Base-by-base conservation (phyloP, 1,284 basidiomycete genomes). In the Cystobasidiaceae sp. region DNA sequence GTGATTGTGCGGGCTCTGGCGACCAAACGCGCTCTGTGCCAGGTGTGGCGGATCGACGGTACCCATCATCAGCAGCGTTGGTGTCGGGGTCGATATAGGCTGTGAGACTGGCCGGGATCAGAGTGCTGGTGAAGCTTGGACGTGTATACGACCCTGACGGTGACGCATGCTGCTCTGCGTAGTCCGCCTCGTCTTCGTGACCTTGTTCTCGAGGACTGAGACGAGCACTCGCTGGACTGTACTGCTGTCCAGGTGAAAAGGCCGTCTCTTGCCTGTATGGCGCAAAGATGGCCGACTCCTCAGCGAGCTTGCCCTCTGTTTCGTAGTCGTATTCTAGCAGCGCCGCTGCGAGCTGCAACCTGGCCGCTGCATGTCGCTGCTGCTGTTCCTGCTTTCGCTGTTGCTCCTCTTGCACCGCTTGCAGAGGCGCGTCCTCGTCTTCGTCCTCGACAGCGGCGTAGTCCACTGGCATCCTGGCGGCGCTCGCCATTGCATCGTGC, bases 241-340 rank as follows among this genome's bases (percentile, higher is more conserved):
- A 23, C 11, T 17, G 17, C 8, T 55, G 33, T 17, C 25, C 61
- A 34, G 46, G 41, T 13, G 13, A 11, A 39, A 39, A 39, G 37
- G 37, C 37, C 11, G 11, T 39, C 11, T 44, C 60, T 33, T 62
- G 46, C n/a, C 61, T 43, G 43, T 55, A 64, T 2, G 61, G 52
- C 28, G 51, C 51, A 44, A 64, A 64, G 28, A 64, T 64, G 19
- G 61, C 61, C 27, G 50, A 55, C 1, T 64, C 51, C 45, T 64
- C 61, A 17, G 61, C 61, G 23, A 64, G 41, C 34, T 55, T 61
- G 9, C 56, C 56, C 17, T 59, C 56, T 17, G 25, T 25, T 21
- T 59, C 56, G 45, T 48, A 49, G 44, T 46, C 43, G 44, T 59
- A 59, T 49, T 59, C 56, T 7, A 59, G 34, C 46, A 62, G 41